phyloP scores from a whole-genome alignment of 2,329 filamentous ascomycete species.

The Paecilomyces fulvus region DNA sequence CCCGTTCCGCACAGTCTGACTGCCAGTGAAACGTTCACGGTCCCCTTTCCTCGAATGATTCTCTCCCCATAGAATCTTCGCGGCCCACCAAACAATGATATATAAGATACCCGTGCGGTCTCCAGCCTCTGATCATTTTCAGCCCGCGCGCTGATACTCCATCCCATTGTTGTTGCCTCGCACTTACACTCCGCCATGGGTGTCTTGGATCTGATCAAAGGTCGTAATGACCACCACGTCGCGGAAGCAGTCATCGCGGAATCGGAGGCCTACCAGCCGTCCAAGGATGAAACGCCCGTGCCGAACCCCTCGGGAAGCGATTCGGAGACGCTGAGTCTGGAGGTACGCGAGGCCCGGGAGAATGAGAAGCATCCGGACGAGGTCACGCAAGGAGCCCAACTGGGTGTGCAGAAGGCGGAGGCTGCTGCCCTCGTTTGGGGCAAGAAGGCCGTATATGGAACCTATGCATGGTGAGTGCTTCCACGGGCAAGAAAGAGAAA shows the following conservation, averaged over 20 bases:
- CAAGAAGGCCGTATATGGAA: slow-evolving; percentile 25
- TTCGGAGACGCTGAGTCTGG: slow-evolving; percentile 16
- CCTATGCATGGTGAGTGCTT: slow-evolving; percentile 23
- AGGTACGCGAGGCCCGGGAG: slow-evolving; percentile 21
- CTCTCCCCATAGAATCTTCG: too few species aligned
- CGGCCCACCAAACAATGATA: not conserved
- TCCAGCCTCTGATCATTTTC: not conserved
- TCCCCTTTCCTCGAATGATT: too few species aligned
- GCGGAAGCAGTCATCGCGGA: not conserved
- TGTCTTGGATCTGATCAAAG: slow-evolving; percentile 3
- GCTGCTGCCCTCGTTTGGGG: slow-evolving; percentile 34
- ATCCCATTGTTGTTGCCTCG: not conserved
- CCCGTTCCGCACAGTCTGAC: not conserved
- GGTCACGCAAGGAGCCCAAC: slow-evolving; percentile 18
- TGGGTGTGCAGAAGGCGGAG: slow-evolving; percentile 34
- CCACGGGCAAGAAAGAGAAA: not conserved
- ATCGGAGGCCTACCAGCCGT: not conserved
- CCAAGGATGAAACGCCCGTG: slow-evolving; percentile 1
- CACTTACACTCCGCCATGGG: slow-evolving; percentile 3
- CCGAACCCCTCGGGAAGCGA: slow-evolving; percentile 9
- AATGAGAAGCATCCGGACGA: slow-evolving; percentile 13
- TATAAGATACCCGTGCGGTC: not conserved
- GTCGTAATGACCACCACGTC: slow-evolving; percentile 1
- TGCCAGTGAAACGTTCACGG: too few species aligned
- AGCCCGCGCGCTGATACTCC: not conserved